Base-by-base conservation (phyloP, 2,329 filamentous ascomycete genomes). In the Diaporthe citriasiana region DNA sequence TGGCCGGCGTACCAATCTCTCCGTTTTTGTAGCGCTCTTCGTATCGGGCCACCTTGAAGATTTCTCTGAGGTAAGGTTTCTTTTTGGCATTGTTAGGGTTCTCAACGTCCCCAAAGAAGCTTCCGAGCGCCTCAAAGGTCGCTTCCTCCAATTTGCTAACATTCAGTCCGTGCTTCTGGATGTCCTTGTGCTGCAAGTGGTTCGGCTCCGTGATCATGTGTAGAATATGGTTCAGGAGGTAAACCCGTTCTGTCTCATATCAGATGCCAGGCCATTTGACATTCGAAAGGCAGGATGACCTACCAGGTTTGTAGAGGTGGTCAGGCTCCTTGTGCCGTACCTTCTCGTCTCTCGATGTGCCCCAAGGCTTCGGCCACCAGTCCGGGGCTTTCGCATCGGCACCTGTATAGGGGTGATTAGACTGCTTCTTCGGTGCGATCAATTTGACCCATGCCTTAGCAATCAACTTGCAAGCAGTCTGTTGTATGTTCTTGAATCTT, bases 361-460 rank as follows among this genome's bases (percentile, higher is more conserved):
- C 85, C 87, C 88, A 87, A 9, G 86, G 83, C 79, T 88, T 85
- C 3, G 91, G 91, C 92, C 92, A 93, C 92, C 92, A 93, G 69
- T 89, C 88, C 0, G 91, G 90, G 1, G 89, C 89, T 77, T 89
- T 91, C 42, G 88, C 87, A 59, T 92, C 88, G 42, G 88, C 89
- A n/a, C 87, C 86, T 1, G 91, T 93, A 79, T 95, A 95, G 0
- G 93, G 93, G 77, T 93, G 91, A 25, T 89, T 92, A 0, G 92
- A 92, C 81, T 94, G 93, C 81, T 95, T 95, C 82, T 93, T 94
- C 0, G 93, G 93, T 78, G 93, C 92, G 2, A 95, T 90, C 1
- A 90, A 87, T 79, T 94, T 94, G 74, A 95, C 91, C 90, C 93
- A 95, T 15, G 90, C 91, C 80, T 95, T 95, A 45, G 91, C 91